Evolutionary conservation across 2,329 filamentous ascomycete species (phyloP), one percentile per base, ranked within the genome.

Genomic region (Fulvia fulva): DNA sequence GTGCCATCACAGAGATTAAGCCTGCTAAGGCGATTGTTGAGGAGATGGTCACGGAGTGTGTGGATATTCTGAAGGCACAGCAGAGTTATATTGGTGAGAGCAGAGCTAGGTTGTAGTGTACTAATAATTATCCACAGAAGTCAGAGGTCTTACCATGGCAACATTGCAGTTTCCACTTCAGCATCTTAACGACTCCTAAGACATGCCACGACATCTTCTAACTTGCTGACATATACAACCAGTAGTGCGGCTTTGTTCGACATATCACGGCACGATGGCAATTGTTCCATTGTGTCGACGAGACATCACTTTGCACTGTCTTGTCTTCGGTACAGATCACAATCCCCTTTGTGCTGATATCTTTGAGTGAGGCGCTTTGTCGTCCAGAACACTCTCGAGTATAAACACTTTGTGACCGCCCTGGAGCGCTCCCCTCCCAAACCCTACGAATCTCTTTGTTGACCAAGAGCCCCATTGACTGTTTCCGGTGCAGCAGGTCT

Each of bases 41-140:
- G 60, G 91, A 95, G 65, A 97, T 97, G 91, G 89, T 96, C 9
- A 76, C 77, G 21, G 87, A 92, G 72, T 90, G 90, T 1, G 85
- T 86, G 8, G 80, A 83, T 1, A 84, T 87, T 79, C 70, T 95
- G 67, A 84, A 79, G 72, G 71, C 80, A 26, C 88, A 86, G 3
- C 77, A 80, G 41, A 74, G 75, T 2, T 92, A 89, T 74, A 72
- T 92, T 59, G 70, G 70, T 12, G 64, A 63, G 2, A 61, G 56
- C 9, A 67, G 59, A 30, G 81, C 78, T 61, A 80, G 78, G 61
- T 67, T 82, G 57, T 82, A 71, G 54, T 5, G 14, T n/a, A n/a
- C 37, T 19, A 8, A 41, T 41, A 8, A 34, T 14, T 11, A 3
- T 34, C 16, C 16, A 8, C n/a, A 45, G 22, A 25, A 23, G 50